phyloP scores from a whole-genome alignment of 441 rosid species.

The Sinapis alba region DNA sequence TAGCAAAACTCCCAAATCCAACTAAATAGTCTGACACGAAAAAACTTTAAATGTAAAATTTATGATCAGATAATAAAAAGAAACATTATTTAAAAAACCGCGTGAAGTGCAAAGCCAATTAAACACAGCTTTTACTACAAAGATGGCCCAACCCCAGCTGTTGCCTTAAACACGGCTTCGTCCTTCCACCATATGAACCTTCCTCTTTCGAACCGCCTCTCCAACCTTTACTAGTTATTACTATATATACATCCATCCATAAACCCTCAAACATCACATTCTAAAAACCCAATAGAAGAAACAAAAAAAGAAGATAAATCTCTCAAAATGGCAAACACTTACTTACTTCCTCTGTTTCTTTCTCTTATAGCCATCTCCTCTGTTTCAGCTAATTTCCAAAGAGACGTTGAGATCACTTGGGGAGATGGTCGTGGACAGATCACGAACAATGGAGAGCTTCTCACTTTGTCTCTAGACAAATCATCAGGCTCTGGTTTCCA shows the following conservation, averaged over 20 bases:
- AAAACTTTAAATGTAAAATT: neutral
- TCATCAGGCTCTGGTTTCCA: conserved; percentile 58
- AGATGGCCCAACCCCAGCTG: conserved; percentile 36
- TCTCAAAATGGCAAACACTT: conserved; percentile 15
- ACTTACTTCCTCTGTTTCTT: conserved; percentile 28
- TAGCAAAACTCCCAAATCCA: conserved; percentile 11
- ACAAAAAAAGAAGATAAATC: neutral
- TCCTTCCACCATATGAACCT: conserved; percentile 27
- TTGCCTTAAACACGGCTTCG: conserved; percentile 32
- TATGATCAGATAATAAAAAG: neutral
- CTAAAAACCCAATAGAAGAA: neutral
- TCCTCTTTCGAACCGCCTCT: conserved; percentile 27
- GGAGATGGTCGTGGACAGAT: conserved; percentile 53
- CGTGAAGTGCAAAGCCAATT: conserved; percentile 33
- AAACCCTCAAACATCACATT: conserved; percentile 19
- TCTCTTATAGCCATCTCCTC: conserved; percentile 33
- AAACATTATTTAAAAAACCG: conserved; percentile 17
- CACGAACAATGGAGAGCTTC: conserved; percentile 48
- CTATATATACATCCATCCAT: conserved; percentile 28
- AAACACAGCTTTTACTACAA: conserved; percentile 31
- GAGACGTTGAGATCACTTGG: conserved; percentile 56
- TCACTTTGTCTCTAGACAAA: conserved; percentile 48
- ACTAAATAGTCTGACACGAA: conserved; percentile 6
- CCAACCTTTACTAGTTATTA: conserved; percentile 2
- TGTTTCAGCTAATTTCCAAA: conserved; percentile 46